Conservation (phyloP, 306 rosid species). For the Geum urbanum region DNA sequence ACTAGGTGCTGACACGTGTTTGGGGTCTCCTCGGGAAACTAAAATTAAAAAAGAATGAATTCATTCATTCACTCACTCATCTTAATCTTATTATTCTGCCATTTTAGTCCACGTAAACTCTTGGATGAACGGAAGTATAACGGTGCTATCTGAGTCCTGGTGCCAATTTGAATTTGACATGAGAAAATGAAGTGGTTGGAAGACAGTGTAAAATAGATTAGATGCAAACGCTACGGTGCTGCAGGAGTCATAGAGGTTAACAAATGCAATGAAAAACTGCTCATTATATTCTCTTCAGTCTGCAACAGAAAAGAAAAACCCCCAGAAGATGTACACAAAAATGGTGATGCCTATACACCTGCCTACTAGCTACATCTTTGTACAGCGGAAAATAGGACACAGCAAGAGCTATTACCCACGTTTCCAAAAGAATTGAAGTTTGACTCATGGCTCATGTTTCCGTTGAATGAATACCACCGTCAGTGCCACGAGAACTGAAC, state of each 20-base stretch:
- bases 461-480: slow-evolving; percentile 13
- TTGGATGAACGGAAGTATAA: too few species aligned
- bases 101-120: too few species aligned
- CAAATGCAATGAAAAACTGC: background rate
- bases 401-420: slow-evolving; percentile 15
- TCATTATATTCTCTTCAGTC: slow-evolving; percentile 17
- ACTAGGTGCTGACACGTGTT: too few species aligned
- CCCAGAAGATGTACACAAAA: slow-evolving; percentile 25
- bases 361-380: slow-evolving; percentile 36
- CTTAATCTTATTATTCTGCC: too few species aligned
- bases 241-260: background rate
- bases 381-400: slow-evolving; percentile 29
- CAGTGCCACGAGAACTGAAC: background rate
- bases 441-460: slow-evolving; percentile 2
- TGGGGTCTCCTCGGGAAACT: too few species aligned
- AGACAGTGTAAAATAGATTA: too few species aligned
- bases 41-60: too few species aligned
- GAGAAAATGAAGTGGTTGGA: too few species aligned
- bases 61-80: too few species aligned
- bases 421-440: slow-evolving; percentile 13
- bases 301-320: slow-evolving; percentile 32
- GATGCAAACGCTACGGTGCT: too few species aligned
- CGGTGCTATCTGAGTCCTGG: too few species aligned
- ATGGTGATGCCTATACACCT: slow-evolving; percentile 16
- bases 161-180: too few species aligned